phyloP scores from a whole-genome alignment of 2,329 filamentous ascomycete species.

The Exophiala mesophila region DNA sequence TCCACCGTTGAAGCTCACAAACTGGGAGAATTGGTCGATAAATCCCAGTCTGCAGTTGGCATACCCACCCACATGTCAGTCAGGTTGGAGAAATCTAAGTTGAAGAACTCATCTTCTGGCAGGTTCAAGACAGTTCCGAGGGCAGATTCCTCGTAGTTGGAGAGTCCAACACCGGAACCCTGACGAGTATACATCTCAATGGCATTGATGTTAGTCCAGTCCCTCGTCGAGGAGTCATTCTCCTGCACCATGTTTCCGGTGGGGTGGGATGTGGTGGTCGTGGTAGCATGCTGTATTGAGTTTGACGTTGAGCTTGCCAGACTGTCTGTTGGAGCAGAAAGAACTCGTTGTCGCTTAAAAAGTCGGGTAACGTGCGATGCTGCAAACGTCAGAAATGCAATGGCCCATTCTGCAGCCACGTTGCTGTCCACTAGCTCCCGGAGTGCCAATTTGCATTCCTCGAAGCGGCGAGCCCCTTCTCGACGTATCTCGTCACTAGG shows the following conservation, averaged over 20 bases:
- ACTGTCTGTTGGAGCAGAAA: neutral
- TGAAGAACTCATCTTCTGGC: neutral
- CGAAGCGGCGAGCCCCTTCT: neutral
- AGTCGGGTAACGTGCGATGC: neutral
- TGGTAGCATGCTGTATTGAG: neutral
- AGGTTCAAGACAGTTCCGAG: neutral
- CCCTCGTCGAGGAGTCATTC: neutral
- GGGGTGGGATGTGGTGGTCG: neutral
- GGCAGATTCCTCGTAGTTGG: neutral
- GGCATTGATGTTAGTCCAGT: neutral
- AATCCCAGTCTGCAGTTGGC: neutral
- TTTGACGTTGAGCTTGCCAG: neutral
- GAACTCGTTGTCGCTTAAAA: neutral
- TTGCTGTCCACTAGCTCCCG: neutral
- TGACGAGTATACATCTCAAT: neutral
- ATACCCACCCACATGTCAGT: conserved; percentile 1
- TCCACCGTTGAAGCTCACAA: neutral
- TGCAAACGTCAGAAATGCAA: neutral
- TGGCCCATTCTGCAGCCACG: neutral
- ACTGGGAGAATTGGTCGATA: neutral
- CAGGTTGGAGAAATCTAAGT: conserved; percentile 2
- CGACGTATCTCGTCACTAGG: neutral
- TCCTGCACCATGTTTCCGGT: neutral
- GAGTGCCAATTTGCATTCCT: neutral
- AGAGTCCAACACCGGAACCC: neutral